Conservation (phyloP, 306 rosid species). For the Lathyrus tuberosus region DNA sequence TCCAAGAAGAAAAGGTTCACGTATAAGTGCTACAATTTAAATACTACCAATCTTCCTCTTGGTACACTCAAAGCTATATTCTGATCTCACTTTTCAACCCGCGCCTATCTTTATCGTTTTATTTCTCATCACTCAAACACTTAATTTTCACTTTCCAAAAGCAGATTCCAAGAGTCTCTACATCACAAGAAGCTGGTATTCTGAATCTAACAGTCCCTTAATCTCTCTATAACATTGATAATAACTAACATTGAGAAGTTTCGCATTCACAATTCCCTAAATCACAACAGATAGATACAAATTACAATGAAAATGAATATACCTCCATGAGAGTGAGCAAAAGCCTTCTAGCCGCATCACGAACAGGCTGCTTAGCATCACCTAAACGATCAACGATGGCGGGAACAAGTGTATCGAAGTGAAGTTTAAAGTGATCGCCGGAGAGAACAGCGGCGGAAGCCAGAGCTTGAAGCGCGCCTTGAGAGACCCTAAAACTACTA, state of each 20-base stretch:
- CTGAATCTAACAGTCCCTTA: not conserved
- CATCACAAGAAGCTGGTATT: conserved; percentile 10
- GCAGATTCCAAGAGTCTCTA: conserved; percentile 32
- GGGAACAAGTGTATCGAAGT: conserved; percentile 92
- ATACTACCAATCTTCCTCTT: conserved; percentile 35
- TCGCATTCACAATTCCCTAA: not conserved
- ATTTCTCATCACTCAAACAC: conserved; percentile 30
- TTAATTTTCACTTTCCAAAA: conserved; percentile 33
- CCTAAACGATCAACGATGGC: conserved; percentile 95
- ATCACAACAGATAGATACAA: conserved; percentile 4
- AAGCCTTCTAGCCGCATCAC: conserved; percentile 96
- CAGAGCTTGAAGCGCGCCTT: conserved; percentile 92
- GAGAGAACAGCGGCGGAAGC: conserved; percentile 98
- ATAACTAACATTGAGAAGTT: conserved; percentile 9
- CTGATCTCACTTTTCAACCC: conserved; percentile 38
- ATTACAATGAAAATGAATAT: not conserved
- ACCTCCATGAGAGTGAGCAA: conserved; percentile 99
- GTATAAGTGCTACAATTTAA: conserved; percentile 3
- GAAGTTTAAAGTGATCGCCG: conserved; percentile 91
- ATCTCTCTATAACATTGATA: conserved; percentile 2
- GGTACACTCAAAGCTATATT: conserved; percentile 38
- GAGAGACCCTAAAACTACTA: conserved; percentile 85
- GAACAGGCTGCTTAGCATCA: conserved; percentile 94
- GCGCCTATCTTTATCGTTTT: conserved; percentile 28
- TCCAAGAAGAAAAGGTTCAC: not conserved